Evolutionary conservation across 768 basidiomycete species (phyloP).

Genomic region (Brasilioporus rufonigricans): DNA sequence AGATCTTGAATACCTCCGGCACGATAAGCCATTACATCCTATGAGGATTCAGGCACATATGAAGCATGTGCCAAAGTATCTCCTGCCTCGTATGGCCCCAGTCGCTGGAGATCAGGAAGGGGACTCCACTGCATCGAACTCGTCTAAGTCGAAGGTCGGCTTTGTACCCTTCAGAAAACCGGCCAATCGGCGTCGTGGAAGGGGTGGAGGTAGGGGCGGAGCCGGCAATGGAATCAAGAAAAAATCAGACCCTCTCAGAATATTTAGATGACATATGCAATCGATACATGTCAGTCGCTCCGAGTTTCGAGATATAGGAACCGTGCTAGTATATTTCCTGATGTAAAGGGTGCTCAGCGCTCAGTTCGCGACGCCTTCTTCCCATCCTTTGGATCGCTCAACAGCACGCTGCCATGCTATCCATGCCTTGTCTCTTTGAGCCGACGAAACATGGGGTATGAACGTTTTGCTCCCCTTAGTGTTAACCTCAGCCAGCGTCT

Average conservation of each 20-base stretch:
- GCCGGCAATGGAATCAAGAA: conserved; percentile 47
- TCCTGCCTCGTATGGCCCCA: conserved; percentile 70
- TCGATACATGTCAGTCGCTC: not conserved
- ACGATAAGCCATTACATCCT: conserved; percentile 93
- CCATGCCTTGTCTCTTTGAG: conserved; percentile 64
- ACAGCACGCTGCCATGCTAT: conserved; percentile 87
- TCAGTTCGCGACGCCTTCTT: conserved; percentile 45
- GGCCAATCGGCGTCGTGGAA: conserved; percentile 46
- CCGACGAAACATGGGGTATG: conserved; percentile 49
- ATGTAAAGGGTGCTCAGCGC: not conserved
- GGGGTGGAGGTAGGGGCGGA: conserved; percentile 43
- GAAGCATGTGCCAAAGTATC: conserved; percentile 93
- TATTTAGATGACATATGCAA: conserved; percentile 45
- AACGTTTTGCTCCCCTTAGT: conserved; percentile 78
- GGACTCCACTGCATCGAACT: conserved; percentile 11
- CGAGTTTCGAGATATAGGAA: not conserved
- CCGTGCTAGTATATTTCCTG: not conserved
- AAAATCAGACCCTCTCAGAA: conserved; percentile 81
- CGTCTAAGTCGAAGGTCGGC: conserved; percentile 34
- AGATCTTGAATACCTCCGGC: conserved; percentile 87
- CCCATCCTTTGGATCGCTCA: conserved; percentile 81
- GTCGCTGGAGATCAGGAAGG: conserved; percentile 42
- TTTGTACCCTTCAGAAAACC: conserved; percentile 77
- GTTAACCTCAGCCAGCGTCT: conserved; percentile 84
- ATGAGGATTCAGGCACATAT: conserved; percentile 89